Conservation (phyloP, 1,284 basidiomycete genomes). For the Heterobasidion parviporum region DNA sequence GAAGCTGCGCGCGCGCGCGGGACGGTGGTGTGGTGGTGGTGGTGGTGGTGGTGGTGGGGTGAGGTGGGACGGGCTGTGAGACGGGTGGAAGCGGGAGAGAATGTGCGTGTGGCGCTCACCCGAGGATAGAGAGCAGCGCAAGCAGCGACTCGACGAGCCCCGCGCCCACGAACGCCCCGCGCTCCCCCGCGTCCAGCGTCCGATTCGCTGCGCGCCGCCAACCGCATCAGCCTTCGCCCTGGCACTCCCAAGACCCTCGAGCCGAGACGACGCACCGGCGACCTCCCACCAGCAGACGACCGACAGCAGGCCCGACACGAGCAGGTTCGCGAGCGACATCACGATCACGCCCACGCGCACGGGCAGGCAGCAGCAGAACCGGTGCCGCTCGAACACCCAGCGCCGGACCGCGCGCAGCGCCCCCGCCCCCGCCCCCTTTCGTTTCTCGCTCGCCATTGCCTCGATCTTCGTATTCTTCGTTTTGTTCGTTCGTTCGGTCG, state of each 20-base stretch:
- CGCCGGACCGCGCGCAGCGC: conserved; percentile 5
- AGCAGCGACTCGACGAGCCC: conserved; percentile 44
- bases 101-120: conserved; percentile 27
- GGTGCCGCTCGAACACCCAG: conserved; percentile 14
- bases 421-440: background rate
- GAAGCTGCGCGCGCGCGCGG: conserved; percentile 30
- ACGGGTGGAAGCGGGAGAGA: background rate
- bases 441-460: background rate
- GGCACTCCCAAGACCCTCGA: background rate
- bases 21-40: no score
- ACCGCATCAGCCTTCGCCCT: conserved; percentile 14
- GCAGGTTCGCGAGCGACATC: conserved; percentile 41
- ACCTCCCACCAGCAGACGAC: conserved; percentile 53
- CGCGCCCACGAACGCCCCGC: conserved; percentile 35
- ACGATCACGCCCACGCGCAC: conserved; percentile 53
- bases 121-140: conserved; percentile 42
- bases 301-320: conserved; percentile 42
- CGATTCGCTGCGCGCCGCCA: conserved; percentile 10
- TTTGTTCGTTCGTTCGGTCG: no score
- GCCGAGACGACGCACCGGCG: conserved; percentile 32
- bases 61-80: no score
- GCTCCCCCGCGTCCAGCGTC: conserved; percentile 29
- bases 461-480: background rate
- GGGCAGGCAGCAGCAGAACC: conserved; percentile 57
- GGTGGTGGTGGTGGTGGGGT: no score